These are phyloP conservation scores for Solanum piurae DNA, from an alignment of 257 asterid species.

Conservation along the genomic window DNA sequence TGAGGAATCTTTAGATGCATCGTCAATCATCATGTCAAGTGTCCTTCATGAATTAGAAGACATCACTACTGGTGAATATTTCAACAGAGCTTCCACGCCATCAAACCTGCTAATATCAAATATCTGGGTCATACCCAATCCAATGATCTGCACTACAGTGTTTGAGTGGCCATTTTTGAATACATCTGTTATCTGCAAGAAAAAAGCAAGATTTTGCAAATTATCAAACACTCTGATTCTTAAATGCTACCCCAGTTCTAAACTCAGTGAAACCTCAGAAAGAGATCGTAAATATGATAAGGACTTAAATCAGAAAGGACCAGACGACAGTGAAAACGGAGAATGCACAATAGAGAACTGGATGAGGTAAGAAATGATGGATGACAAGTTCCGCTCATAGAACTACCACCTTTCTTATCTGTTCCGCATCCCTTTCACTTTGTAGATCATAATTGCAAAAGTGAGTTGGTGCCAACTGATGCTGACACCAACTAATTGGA, in stretches of 20 bases:
- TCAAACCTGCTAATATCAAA: slow-evolving; percentile 25
- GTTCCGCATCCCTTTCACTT: not conserved
- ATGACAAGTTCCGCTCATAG: not conserved
- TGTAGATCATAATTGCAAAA: not conserved
- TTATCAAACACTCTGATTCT: not conserved
- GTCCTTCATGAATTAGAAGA: not conserved
- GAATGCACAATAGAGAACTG: not conserved
- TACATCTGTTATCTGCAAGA: slow-evolving; percentile 47
- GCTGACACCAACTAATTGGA: not conserved
- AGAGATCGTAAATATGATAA: not conserved
- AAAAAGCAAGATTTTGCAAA: not conserved
- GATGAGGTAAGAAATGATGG: not conserved
- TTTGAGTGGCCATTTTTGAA: slow-evolving; percentile 57
- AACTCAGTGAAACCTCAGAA: not conserved
- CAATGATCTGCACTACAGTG: slow-evolving; percentile 38
- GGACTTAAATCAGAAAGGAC: not conserved
- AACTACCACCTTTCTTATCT: not conserved
- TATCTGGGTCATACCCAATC: slow-evolving; percentile 23
- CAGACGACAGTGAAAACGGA: not conserved
- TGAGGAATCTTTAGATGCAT: not conserved
- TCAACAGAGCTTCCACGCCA: slow-evolving; percentile 30
- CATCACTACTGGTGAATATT: slow-evolving; percentile 24
- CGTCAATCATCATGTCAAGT: not conserved
- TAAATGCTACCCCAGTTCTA: not conserved
- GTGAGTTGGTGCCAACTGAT: not conserved